Percentiles rank a stretch among this genome's conserved stretches.
Conservation (phyloP, 306 rosid species). For the Fragaria nilgerrensis region DNA sequence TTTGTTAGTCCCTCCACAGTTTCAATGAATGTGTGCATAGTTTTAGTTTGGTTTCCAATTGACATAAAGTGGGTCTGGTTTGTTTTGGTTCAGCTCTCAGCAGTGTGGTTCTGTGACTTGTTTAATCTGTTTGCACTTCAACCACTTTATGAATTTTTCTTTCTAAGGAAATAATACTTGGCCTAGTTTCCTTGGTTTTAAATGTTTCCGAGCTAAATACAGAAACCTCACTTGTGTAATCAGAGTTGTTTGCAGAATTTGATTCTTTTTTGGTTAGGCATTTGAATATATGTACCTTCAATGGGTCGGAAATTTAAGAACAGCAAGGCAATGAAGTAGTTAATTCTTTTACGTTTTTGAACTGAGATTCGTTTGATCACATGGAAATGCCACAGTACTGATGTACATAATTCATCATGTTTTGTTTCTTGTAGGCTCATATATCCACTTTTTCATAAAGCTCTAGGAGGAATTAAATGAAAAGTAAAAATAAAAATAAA, state of each 20-base stretch:
- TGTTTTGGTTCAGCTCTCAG: neutral
- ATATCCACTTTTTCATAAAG: neutral
- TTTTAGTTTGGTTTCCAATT: neutral
- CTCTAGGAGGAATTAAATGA: neutral
- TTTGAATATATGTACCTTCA: neutral
- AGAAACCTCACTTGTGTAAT: neutral
- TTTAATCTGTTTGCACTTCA: neutral
- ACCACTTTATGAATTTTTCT: neutral
- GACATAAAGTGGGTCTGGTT: neutral
- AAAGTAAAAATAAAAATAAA: neutral
- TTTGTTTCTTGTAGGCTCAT: neutral
- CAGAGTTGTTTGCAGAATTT: neutral
- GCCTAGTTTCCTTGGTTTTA: neutral
- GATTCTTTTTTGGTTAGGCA: neutral
- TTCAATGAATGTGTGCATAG: neutral
- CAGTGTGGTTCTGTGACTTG: neutral
- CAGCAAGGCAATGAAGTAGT: neutral
- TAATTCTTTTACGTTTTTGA: neutral
- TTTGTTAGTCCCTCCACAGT: neutral
- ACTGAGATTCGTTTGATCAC: neutral
- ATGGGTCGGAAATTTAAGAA: neutral
- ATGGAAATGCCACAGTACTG: neutral
- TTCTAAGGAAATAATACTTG: neutral
- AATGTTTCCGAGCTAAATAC: neutral
- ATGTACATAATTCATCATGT: neutral